Conservation (phyloP, 257 asterid genomes). For the Solanum virginianum region DNA sequence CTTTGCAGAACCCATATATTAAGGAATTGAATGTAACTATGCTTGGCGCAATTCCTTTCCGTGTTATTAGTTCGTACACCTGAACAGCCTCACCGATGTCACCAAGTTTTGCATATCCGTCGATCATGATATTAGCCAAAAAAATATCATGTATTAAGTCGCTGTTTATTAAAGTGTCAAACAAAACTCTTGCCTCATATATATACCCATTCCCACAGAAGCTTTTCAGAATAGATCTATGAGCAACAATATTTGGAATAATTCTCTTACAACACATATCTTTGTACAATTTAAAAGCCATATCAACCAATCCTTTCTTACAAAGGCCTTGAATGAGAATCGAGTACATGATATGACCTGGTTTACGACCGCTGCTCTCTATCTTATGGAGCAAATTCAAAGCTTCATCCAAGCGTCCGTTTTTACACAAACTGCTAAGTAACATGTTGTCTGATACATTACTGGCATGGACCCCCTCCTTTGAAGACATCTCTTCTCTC, state of each 20-base stretch:
- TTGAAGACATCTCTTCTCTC: constrained; percentile 41
- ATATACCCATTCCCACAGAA: constrained; percentile 35
- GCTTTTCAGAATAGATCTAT: constrained; percentile 36
- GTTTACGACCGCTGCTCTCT: constrained; percentile 30
- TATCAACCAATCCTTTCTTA: constrained; percentile 44
- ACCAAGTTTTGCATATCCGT: constrained; percentile 54
- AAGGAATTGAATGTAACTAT: constrained; percentile 58
- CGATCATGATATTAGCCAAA: constrained; percentile 56
- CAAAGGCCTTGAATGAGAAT: constrained; percentile 53
- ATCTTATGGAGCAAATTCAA: constrained; percentile 40
- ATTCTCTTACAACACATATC: constrained; percentile 37
- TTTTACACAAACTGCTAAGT: constrained; percentile 51
- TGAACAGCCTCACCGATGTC: constrained; percentile 36
- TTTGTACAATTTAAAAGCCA: constrained; percentile 31
- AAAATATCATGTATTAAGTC: constrained; percentile 36
- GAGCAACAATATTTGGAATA: constrained; percentile 23
- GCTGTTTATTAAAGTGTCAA: constrained; percentile 26
- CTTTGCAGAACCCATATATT: constrained; percentile 53
- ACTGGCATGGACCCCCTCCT: constrained; percentile 30
- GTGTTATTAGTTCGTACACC: constrained; percentile 27
- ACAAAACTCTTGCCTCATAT: constrained; percentile 47
- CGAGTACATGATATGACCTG: constrained; percentile 48
- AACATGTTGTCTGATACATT: constrained; percentile 28
- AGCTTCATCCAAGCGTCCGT: constrained; percentile 42
- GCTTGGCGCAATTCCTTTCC: constrained; percentile 55